Percentiles rank a stretch among this genome's conserved stretches.
These are phyloP conservation scores for Pseudoscleropodium purum DNA, from an alignment of 225 moss, liverwort and hornwort species.

Conservation along the genomic window DNA sequence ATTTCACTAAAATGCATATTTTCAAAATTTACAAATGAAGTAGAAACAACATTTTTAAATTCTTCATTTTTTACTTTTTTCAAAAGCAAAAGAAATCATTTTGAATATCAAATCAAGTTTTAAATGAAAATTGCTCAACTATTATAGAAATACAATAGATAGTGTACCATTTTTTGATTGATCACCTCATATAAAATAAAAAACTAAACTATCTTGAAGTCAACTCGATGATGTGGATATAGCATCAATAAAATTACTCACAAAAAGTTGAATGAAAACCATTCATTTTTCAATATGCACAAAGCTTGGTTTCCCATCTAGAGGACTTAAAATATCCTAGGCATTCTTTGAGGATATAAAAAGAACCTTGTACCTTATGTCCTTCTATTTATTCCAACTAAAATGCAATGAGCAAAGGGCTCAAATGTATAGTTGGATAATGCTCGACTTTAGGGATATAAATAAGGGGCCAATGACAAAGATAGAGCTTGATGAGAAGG, in stretches of 20 bases:
- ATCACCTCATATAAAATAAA: neutral
- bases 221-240: neutral
- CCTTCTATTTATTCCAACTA: accelerated
- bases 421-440: neutral
- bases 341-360: accelerated
- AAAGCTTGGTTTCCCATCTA: neutral
- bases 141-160: neutral
- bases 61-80: neutral
- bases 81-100: neutral
- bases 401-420: too few species aligned
- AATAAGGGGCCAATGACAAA: neutral
- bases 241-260: neutral
- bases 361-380: accelerated
- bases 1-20: neutral
- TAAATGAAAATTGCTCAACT: neutral
- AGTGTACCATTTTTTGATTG: neutral
- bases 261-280: neutral
- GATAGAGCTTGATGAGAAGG: neutral
- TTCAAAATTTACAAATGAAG: neutral
- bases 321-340: accelerated
- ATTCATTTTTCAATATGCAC: neutral
- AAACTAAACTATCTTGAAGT: neutral
- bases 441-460: accelerated
- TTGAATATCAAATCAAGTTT: neutral
- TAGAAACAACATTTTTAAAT: neutral